phyloP scores from a whole-genome alignment of 192 early-diverging fungal species.

The Jimgerdemannia lactiflua region DNA sequence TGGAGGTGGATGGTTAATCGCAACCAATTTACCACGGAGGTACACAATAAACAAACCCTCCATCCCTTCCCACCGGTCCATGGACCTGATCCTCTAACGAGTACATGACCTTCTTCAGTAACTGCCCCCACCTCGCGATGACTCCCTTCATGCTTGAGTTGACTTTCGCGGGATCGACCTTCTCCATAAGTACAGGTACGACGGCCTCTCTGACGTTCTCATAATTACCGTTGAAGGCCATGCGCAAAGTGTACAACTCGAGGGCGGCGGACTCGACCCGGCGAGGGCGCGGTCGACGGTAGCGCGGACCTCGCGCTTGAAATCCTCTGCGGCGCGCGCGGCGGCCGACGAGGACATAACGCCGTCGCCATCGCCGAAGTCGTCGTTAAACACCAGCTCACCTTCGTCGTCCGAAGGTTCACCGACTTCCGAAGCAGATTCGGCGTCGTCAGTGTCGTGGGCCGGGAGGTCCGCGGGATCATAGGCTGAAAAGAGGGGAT shows the following conservation, averaged over 20 bases:
- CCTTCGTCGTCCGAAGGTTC: too few relatives aligned
- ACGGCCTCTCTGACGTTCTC: slow-evolving; percentile 73
- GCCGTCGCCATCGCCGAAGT: background rate
- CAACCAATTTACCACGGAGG: too few relatives aligned
- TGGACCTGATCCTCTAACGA: slow-evolving; percentile 75
- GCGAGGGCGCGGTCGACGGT: slow-evolving; percentile 81
- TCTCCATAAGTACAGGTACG: slow-evolving; percentile 45
- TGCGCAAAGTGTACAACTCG: slow-evolving; percentile 85
- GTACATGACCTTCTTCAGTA: slow-evolving; percentile 68
- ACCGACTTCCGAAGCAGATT: slow-evolving; percentile 2
- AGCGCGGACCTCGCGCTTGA: slow-evolving; percentile 66
- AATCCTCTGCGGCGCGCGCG: slow-evolving; percentile 49
- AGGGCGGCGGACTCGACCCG: slow-evolving; percentile 75
- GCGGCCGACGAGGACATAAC: background rate
- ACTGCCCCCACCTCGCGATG: slow-evolving; percentile 63
- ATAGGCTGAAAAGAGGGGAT: too few relatives aligned
- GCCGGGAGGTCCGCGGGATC: too few relatives aligned
- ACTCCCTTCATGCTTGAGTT: slow-evolving; percentile 31
- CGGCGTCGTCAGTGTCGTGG: too few relatives aligned
- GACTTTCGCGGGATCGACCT: too few relatives aligned
- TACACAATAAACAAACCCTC: too few relatives aligned
- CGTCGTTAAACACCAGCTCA: background rate
- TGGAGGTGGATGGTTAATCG: too few relatives aligned
- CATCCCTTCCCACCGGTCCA: background rate
- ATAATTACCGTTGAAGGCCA: slow-evolving; percentile 82